Evolutionary conservation across 169 alveolate genomes (phyloP), one percentile per base, ranked within the genome.

Genomic region (Plasmodium chabaudi): DNA sequence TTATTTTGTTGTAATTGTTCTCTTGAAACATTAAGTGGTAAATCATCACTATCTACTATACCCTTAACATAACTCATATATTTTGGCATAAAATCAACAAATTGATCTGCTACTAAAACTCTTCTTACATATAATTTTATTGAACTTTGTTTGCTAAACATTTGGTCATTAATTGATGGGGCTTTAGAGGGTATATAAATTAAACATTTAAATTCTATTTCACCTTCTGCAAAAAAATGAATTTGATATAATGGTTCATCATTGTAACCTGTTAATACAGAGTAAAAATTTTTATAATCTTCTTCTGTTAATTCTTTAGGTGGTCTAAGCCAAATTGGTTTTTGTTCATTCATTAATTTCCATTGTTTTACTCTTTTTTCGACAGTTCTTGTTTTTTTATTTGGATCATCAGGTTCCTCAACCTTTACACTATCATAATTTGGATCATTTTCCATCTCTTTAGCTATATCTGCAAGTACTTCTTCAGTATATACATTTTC

Each of bases 181-280:
- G 99, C 97, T 87, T 95, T 93, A 51, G 96, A 94, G 2, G 99
- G 99, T 46, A 98, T 94, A 95, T 93, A 98, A 67, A 99, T 94
- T 13, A 99, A 94, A 55, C 99, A 96, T 92, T 98, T 98, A 97
- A 98, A 99, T 64, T 98, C 99, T 13, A 98, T 97, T 92, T 99
- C 99, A 25, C 99, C 99, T 93, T 99, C 99, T n/a, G 99, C 99
- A 49, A 97, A 95, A 95, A 98, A 98, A 93, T 99, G 99, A 4
- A 98, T 97, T 95, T 98, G 97, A 55, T 99, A 95, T 46, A 99
- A 93, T 1, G 99, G 99, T 70, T 97, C 99, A 86, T 96, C 97
- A 72, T 95, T 94, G 79, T 97, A 99, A 77, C 98, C 98, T 17
- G 99, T 93, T 63, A 98, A 94, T 23, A 98, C 96, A 95, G 98